phyloP scores from a whole-genome alignment of 805 yeast species.

The Metschnikowia peoriensis region DNA sequence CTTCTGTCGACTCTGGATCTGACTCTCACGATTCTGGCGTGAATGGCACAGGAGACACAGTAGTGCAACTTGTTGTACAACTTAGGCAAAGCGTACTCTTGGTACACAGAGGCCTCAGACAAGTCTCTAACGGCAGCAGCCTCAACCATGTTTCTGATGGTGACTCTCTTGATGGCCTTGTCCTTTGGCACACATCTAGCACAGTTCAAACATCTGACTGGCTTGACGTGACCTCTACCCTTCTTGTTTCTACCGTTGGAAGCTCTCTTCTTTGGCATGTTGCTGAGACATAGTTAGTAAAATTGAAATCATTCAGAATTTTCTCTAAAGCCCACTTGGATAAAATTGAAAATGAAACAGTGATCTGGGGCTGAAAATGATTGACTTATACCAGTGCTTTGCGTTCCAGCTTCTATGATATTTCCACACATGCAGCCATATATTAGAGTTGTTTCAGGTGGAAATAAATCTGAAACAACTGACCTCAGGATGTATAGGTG shows the following conservation, averaged over 20 bases:
- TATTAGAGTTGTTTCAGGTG: background rate
- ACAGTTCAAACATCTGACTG: conserved; percentile 99
- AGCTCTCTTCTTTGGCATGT: conserved; percentile 99
- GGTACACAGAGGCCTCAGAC: conserved; percentile 98
- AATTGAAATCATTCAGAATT: background rate
- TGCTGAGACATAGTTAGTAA: conserved; percentile 28
- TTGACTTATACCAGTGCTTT: too few relatives aligned
- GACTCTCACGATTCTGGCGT: conserved; percentile 99
- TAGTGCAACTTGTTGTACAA: conserved; percentile 99
- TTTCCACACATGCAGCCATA: background rate
- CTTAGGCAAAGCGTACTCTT: conserved; percentile 99
- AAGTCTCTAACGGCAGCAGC: conserved; percentile 99
- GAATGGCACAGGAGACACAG: conserved; percentile 99
- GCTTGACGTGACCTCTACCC: conserved; percentile 99
- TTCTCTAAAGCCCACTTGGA: too few relatives aligned
- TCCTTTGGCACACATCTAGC: conserved; percentile 99
- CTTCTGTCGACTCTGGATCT: conserved; percentile 99
- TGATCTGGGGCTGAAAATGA: too few relatives aligned
- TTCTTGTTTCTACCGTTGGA: conserved; percentile 99
- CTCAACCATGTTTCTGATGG: conserved; percentile 99
- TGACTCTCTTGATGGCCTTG: conserved; percentile 99
- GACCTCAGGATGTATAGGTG: background rate
- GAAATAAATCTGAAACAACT: background rate
- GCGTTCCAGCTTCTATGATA: too few relatives aligned
- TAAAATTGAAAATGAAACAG: too few relatives aligned